Conservation (phyloP, 768 basidiomycete species). For the Macrolepiota albuminosa region DNA sequence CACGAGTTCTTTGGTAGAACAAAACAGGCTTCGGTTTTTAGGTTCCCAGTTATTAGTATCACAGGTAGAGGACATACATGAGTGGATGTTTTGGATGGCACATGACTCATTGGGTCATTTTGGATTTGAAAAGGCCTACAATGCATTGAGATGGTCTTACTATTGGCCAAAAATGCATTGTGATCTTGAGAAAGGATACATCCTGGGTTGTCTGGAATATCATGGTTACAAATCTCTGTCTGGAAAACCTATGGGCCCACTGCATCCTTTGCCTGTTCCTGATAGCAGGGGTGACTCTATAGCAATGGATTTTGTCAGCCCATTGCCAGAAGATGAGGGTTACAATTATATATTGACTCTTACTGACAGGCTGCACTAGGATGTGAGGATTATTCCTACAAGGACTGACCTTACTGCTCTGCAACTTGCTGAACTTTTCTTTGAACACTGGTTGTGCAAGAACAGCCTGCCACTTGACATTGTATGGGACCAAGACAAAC, state of each 20-base stretch:
- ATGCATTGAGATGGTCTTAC: neutral
- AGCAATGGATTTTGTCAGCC: neutral
- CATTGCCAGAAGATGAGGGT: neutral
- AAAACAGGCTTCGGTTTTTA: no score
- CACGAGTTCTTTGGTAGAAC: no score
- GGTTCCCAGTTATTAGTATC: no score
- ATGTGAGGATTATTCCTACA: neutral
- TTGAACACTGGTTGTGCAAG: neutral
- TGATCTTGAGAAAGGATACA: no score
- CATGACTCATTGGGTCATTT: neutral
- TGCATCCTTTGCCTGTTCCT: neutral
- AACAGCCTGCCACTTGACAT: neutral
- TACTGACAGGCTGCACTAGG: neutral
- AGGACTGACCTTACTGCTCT: neutral
- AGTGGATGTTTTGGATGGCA: neutral
- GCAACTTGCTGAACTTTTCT: neutral
- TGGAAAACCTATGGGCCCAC: rapidly evolving
- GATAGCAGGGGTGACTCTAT: neutral
- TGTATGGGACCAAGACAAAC: neutral
- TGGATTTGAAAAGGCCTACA: no score
- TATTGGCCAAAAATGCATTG: neutral
- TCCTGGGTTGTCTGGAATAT: neutral
- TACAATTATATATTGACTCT: neutral
- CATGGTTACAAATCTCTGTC: neutral
- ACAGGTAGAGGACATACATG: no score